phyloP scores from a whole-genome alignment of 306 rosid genomes.

The Cucurbita maxima region DNA sequence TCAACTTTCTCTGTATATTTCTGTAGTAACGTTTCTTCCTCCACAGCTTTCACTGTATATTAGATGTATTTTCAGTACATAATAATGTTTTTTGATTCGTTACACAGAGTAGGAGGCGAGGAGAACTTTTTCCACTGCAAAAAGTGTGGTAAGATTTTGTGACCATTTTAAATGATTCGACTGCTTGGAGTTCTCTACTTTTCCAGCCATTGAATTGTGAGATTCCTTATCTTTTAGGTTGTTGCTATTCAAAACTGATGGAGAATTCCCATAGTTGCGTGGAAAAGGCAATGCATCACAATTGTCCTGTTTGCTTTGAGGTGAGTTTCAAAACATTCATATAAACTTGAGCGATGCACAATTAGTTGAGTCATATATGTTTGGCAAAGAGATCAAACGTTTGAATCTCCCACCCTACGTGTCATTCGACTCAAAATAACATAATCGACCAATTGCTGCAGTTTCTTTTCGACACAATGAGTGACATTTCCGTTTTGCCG shows the following conservation, averaged over 20 bases:
- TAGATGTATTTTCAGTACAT: neutral
- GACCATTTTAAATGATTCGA: neutral
- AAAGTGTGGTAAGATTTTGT: slow-evolving; percentile 40
- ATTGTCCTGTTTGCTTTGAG: slow-evolving; percentile 85
- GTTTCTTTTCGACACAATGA: slow-evolving; percentile 60
- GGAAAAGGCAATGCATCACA: slow-evolving; percentile 76
- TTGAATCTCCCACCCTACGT: neutral
- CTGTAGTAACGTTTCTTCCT: neutral
- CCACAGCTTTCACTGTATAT: too few species aligned
- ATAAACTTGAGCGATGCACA: neutral
- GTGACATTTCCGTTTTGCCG: slow-evolving; percentile 50
- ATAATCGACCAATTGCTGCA: slow-evolving; percentile 13
- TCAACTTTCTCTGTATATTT: neutral
- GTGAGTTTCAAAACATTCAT: slow-evolving; percentile 15
- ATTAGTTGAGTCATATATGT: neutral
- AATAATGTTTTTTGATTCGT: neutral
- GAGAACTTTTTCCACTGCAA: slow-evolving; percentile 62
- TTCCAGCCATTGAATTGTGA: neutral
- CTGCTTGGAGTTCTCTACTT: neutral
- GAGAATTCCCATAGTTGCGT: slow-evolving; percentile 52
- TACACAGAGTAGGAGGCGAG: slow-evolving; percentile 47
- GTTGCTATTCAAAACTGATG: slow-evolving; percentile 58
- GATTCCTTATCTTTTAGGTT: slow-evolving; percentile 27
- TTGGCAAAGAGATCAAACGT: neutral
- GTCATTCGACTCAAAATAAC: neutral